A percentile compares a stretch with the other conserved stretches of the same genome.
phyloP scores from a whole-genome alignment of 2,329 filamentous ascomycete genomes.

The Hymenotorrendiella dingleyae region DNA sequence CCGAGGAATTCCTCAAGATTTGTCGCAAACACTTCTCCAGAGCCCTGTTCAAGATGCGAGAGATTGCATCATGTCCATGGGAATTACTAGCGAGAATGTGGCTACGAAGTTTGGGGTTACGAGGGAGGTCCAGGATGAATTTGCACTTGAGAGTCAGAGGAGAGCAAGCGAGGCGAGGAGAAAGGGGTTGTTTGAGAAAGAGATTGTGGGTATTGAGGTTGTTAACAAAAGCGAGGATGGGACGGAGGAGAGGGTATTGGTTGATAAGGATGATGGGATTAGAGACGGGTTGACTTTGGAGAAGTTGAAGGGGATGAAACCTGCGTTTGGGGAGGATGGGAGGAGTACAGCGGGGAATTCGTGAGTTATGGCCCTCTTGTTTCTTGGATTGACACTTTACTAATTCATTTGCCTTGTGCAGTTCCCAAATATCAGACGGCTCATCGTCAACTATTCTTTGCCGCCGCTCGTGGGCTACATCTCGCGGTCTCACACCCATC shows the following conservation, averaged over 20 bases:
- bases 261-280: conserved; percentile 57
- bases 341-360: conserved; percentile 57
- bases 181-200: conserved; percentile 52
- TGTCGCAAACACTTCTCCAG: conserved; percentile 54
- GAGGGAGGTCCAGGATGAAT: conserved; percentile 56
- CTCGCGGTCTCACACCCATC: conserved; percentile 55
- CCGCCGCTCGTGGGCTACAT: conserved; percentile 54
- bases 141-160: conserved; percentile 53
- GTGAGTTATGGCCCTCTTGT: conserved; percentile 11
- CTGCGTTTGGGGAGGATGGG: conserved; percentile 55
- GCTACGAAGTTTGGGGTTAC: conserved; percentile 54
- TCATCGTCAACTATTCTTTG: conserved; percentile 59
- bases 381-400: neutral
- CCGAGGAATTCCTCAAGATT: conserved; percentile 54
- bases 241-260: conserved; percentile 41
- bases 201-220: conserved; percentile 57
- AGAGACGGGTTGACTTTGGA: conserved; percentile 51
- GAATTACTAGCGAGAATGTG: conserved; percentile 61
- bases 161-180: conserved; percentile 54
- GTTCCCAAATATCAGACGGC: conserved; percentile 58
- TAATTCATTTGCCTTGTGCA: neutral
- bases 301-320: conserved; percentile 55
- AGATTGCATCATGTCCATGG: conserved; percentile 67
- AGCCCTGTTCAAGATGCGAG: conserved; percentile 48
- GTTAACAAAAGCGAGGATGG: conserved; percentile 32